Conservation (phyloP, 805 yeast species). For the Candida chauliodis region DNA sequence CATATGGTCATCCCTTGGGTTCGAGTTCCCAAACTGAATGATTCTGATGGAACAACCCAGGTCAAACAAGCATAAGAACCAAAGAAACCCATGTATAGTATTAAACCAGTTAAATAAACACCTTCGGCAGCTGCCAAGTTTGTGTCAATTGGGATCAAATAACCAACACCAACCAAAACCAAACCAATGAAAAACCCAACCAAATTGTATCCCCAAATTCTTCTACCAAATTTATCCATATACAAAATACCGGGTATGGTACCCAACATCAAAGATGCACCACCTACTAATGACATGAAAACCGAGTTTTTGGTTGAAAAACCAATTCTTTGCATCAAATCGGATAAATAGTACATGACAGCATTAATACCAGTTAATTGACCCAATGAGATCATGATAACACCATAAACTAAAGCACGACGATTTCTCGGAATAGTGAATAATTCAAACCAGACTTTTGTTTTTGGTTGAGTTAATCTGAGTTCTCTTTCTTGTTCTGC, state of each 20-base stretch:
- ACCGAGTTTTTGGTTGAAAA: conserved; percentile 50
- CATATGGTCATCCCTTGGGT: conserved; percentile 64
- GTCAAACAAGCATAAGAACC: conserved; percentile 66
- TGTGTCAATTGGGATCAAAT: conserved; percentile 36
- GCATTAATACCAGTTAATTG: conserved; percentile 71
- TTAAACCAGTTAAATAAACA: conserved; percentile 58
- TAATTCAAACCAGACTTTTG: conserved; percentile 48
- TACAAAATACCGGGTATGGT: conserved; percentile 62
- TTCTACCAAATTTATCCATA: conserved; percentile 56
- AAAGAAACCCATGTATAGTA: conserved; percentile 61
- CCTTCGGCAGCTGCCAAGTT: conserved; percentile 51
- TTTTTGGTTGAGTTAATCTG: conserved; percentile 28
- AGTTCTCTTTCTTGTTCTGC: conserved; percentile 45
- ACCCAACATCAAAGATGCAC: conserved; percentile 59
- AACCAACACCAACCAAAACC: conserved; percentile 57
- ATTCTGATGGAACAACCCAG: conserved; percentile 68
- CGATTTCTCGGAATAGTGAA: conserved; percentile 55
- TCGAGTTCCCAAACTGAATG: conserved; percentile 56
- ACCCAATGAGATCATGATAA: conserved; percentile 55
- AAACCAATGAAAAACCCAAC: conserved; percentile 60
- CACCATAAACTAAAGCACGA: conserved; percentile 56
- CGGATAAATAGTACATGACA: conserved; percentile 61
- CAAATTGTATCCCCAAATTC: conserved; percentile 57
- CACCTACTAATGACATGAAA: conserved; percentile 68
- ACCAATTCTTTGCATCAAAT: conserved; percentile 53